Conservation (phyloP, 2,329 filamentous ascomycete species). For the Cladorrhinum sp. region DNA sequence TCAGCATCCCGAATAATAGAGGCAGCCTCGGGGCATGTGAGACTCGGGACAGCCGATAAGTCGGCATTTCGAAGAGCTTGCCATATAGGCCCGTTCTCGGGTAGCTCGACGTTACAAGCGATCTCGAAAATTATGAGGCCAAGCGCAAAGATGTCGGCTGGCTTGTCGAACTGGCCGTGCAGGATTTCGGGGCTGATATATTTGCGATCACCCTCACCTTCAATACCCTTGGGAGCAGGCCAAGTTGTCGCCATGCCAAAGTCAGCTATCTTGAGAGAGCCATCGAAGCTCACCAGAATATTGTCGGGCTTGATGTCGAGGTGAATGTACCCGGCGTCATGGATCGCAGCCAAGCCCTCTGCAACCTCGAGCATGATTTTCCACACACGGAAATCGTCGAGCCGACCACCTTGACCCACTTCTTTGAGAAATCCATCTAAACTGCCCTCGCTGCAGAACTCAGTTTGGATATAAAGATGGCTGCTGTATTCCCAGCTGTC, state of each 20-base stretch:
- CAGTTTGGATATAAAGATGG: conserved; percentile 94
- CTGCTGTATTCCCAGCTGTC: conserved; percentile 84
- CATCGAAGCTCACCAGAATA: conserved; percentile 77
- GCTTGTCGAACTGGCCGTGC: conserved; percentile 80
- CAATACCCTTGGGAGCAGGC: conserved; percentile 72
- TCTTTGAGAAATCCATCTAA: conserved; percentile 81
- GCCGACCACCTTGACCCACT: conserved; percentile 75
- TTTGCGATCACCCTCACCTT: conserved; percentile 91
- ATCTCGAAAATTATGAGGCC: conserved; percentile 94
- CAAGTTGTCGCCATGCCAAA: conserved; percentile 79
- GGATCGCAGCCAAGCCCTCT: conserved; percentile 84
- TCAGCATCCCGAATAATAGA: conserved; percentile 71
- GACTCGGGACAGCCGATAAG: conserved; percentile 80
- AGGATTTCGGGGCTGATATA: conserved; percentile 96
- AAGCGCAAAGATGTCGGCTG: conserved; percentile 89
- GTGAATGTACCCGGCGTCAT: conserved; percentile 82
- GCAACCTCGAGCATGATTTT: conserved; percentile 89
- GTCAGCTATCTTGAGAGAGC: conserved; percentile 79
- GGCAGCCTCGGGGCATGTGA: conserved; percentile 76
- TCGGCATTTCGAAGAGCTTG: conserved; percentile 85
- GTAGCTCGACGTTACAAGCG: conserved; percentile 88
- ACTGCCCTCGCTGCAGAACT: conserved; percentile 93
- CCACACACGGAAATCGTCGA: conserved; percentile 98
- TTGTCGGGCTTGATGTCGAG: conserved; percentile 85
- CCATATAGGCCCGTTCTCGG: conserved; percentile 90